These are phyloP conservation scores for Curvularia lunata DNA, from an alignment of 2,329 filamentous ascomycete genomes.

Conservation along the genomic window DNA sequence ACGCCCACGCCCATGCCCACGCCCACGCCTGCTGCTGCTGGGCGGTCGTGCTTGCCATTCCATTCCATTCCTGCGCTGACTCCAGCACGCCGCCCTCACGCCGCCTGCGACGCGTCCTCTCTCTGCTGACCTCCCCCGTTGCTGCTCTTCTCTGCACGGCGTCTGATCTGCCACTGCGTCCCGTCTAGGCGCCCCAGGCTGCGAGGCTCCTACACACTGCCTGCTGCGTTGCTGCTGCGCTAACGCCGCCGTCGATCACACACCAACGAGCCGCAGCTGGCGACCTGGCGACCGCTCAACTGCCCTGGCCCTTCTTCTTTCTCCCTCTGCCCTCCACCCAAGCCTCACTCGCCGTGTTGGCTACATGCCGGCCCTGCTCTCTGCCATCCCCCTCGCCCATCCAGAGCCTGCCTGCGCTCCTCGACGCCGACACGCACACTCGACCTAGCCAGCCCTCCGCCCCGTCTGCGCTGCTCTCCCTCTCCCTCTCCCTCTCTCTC, in stretches of 20 bases:
- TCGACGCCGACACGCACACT: constrained; percentile 1
- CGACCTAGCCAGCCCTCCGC: not conserved
- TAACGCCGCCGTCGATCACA: constrained; percentile 20
- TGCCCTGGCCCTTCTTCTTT: constrained; percentile 12
- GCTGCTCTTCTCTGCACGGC: not conserved
- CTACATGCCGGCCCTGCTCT: constrained; percentile 13
- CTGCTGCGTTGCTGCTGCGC: not conserved
- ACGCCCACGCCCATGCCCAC: not conserved
- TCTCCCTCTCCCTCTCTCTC: no score
- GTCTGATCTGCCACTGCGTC: constrained; percentile 6
- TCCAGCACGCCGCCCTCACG: not conserved
- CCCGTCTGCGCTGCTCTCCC: not conserved
- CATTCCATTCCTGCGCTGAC: not conserved
- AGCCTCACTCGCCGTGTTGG: constrained; percentile 19
- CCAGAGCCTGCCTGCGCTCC: constrained; percentile 6
- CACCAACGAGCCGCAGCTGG: constrained; percentile 20
- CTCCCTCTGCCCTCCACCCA: constrained; percentile 3
- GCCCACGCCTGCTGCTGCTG: not conserved
- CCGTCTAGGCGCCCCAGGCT: constrained; percentile 13
- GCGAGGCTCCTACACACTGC: not conserved
- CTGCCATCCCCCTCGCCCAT: not conserved
- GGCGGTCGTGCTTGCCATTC: not conserved
- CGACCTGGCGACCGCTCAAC: constrained; percentile 8
- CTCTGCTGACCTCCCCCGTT: no score
- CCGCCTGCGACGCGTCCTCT: no score